A percentile compares a stretch with the other conserved stretches of the same genome.
Evolutionary conservation across 1,284 basidiomycete species (phyloP).

Genomic region (Bondarzewia mesenterica): DNA sequence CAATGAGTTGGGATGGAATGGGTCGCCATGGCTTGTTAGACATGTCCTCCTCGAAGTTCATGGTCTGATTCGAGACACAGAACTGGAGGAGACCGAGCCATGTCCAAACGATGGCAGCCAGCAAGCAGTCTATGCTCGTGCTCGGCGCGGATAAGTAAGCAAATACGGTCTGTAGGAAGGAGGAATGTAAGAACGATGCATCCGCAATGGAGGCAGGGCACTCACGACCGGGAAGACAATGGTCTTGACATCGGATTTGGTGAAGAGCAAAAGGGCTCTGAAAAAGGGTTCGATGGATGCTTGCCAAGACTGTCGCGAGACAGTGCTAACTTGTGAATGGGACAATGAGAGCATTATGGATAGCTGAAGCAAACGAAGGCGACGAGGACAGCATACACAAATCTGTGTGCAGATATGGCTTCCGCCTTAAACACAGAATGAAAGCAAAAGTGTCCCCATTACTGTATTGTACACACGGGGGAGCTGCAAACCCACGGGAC

Average conservation of each 20-base stretch:
- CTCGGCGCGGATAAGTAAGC: constrained; percentile 23
- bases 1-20: constrained; percentile 33
- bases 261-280: constrained; percentile 10
- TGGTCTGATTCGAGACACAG: constrained; percentile 33
- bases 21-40: constrained; percentile 36
- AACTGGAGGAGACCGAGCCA: constrained; percentile 35
- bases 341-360: too few species aligned
- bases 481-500: too few species aligned
- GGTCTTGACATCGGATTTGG: constrained; percentile 10
- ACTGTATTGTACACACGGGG: too few species aligned
- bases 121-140: constrained; percentile 11
- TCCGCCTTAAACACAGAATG: too few species aligned
- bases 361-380: too few species aligned
- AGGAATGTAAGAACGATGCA: neutral
- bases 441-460: too few species aligned
- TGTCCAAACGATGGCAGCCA: constrained; percentile 27
- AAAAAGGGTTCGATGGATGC: too few species aligned
- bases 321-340: too few species aligned
- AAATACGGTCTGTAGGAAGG: constrained; percentile 22
- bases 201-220: neutral
- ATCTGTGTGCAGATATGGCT: too few species aligned
- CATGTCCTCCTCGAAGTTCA: constrained; percentile 29
- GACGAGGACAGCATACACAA: too few species aligned
- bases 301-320: too few species aligned
- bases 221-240: constrained; percentile 10